Base-by-base conservation (phyloP, 352 stramenopile genomes). In the Globisporangium nodosum region DNA sequence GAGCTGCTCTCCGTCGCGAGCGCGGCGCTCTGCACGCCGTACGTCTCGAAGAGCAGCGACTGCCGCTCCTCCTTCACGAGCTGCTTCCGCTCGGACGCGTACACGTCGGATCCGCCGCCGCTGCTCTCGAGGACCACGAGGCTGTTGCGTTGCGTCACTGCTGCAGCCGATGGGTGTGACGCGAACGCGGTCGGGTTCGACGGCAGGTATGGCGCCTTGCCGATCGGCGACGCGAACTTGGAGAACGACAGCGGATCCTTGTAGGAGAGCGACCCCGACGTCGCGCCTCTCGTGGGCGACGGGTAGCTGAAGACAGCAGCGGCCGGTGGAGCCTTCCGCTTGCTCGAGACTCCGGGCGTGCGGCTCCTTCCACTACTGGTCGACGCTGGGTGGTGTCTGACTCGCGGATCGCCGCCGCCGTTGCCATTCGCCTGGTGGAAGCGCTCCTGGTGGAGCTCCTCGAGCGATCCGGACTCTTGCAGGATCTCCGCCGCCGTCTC, bases 31-130 rank as follows among this genome's bases (percentile, higher is more conserved):
- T 61, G 57, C 12, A 91, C 68, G 1, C 78, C 81, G 49, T 91
- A 91, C 4, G 78, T 83, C 31, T 88, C 78, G 45, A 89, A 84
- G 3, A 91, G 63, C 31, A 81, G 63, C 2, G 70, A 76, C 35
- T 88, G 76, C 2, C 71, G 64, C 18, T 85, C 77, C 46, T 85
- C 69, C 33, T 82, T 85, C 1, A 74, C 70, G 52, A 73, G 66
- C 40, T 58, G 64, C 53, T 71, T 75, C 7, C 56, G 64, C 18
- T 73, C 74, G 27, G 59, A 51, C n/a, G 13, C 7, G 35, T 48
- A 48, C 16, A 48, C 21, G 16, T 48, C 42, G 15, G 42, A 13
- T 16, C 42, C 42, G 42, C 42, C 6, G 18, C 42, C 42, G 42
- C 42, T 1, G 42, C 42, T 48, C 5, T 48, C 73, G 3, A 87